Conservation (phyloP, 257 asterid species). For the Linderniella brevidens region DNA sequence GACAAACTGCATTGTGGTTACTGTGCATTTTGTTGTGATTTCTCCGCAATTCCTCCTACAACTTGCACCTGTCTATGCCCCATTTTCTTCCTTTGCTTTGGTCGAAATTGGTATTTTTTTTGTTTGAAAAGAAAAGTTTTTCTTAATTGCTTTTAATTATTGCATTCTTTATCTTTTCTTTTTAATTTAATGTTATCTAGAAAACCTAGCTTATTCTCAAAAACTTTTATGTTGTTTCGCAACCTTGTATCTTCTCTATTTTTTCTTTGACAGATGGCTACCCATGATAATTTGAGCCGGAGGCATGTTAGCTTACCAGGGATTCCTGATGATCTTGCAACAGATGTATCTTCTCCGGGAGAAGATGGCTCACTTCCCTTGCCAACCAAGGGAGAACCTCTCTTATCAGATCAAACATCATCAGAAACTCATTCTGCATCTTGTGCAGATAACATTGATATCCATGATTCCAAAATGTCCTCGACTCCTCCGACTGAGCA, state of each 20-base stretch:
- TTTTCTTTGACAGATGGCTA: neutral
- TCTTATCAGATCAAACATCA: constrained; percentile 23
- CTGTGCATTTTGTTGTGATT: neutral
- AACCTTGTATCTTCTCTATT: neutral
- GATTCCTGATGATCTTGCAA: constrained; percentile 16
- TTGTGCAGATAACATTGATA: constrained; percentile 20
- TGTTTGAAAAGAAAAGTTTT: too few relatives aligned
- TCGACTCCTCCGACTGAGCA: constrained; percentile 27
- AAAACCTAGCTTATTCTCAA: neutral
- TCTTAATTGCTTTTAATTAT: too few relatives aligned
- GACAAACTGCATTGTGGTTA: neutral
- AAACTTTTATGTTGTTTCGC: neutral
- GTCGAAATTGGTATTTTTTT: too few relatives aligned
- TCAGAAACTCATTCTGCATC: constrained; percentile 26
- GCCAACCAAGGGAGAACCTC: constrained; percentile 20
- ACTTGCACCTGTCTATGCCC: too few relatives aligned
- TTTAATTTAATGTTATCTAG: too few relatives aligned
- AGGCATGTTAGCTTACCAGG: constrained; percentile 16
- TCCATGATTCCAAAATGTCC: constrained; percentile 17
- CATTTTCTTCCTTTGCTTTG: neutral
- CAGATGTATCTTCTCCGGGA: constrained; percentile 24
- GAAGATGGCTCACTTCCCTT: constrained; percentile 26
- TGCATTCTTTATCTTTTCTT: too few relatives aligned
- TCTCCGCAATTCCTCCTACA: neutral
- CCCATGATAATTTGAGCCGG: constrained; percentile 11